Evolutionary conservation across 2,329 filamentous ascomycete species (phyloP).

Genomic region (Stachybotrys chlorohalonatus): DNA sequence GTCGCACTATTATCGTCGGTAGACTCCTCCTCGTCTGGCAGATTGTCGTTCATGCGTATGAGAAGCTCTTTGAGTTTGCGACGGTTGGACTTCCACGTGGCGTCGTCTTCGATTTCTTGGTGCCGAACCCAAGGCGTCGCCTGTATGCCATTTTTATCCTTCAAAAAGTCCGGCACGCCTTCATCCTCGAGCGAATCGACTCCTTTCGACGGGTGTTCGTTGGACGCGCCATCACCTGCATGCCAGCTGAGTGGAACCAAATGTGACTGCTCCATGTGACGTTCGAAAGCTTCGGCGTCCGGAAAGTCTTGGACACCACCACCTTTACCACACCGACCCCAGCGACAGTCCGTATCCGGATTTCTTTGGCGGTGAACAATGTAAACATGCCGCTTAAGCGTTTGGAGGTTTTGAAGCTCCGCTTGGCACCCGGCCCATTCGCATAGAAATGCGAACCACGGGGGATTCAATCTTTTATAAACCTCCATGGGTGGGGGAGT

Average conservation of each 20-base stretch:
- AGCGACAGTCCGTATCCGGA: conserved; percentile 13
- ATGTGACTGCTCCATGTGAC: conserved; percentile 46
- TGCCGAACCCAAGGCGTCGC: conserved; percentile 48
- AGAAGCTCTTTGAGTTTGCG: conserved; percentile 34
- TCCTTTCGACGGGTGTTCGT: conserved; percentile 16
- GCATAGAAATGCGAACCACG: conserved; percentile 45
- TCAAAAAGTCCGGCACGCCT: conserved; percentile 39
- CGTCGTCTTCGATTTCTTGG: conserved; percentile 39
- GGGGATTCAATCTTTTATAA: conserved; percentile 31
- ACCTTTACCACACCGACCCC: conserved; percentile 19
- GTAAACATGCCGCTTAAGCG: conserved; percentile 43
- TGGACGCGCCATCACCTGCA: conserved; percentile 48
- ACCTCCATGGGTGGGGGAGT: conserved; percentile 28
- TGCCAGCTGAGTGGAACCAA: conserved; percentile 46
- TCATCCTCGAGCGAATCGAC: conserved; percentile 15
- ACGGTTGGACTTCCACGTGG: conserved; percentile 34
- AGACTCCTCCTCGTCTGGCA: conserved; percentile 31
- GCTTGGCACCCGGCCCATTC: conserved; percentile 52
- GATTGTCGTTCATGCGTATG: conserved; percentile 33
- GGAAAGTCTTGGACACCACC: conserved; percentile 23
- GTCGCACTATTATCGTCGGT: conserved; percentile 12
- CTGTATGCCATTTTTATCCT: conserved; percentile 41
- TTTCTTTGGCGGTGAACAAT: conserved; percentile 42
- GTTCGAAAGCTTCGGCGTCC: conserved; percentile 26
- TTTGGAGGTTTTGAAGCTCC: conserved; percentile 54